These are phyloP conservation scores for Malus asiatica DNA, from an alignment of 306 rosid genomes.

Conservation along the genomic window DNA sequence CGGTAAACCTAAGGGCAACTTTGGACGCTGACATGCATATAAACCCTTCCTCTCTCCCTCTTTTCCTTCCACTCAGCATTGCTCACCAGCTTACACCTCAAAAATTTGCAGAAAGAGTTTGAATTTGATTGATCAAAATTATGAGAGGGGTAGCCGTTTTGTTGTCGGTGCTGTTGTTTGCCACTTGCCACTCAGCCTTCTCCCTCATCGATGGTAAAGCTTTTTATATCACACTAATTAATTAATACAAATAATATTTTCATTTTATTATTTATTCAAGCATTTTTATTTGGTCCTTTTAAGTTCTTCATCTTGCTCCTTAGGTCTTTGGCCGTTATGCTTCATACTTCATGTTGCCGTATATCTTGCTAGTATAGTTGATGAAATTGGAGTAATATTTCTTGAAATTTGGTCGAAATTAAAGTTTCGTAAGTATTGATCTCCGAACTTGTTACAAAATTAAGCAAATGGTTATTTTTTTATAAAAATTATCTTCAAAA, in stretches of 20 bases:
- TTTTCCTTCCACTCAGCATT: not conserved
- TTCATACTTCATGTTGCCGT: not conserved
- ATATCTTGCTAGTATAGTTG: not conserved
- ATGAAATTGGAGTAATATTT: no score
- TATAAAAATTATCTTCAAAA: no score
- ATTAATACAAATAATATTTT: not conserved
- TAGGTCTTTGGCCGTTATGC: not conserved
- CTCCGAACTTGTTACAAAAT: no score
- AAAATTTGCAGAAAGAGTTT: not conserved
- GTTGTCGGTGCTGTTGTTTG: slow-evolving; percentile 41
- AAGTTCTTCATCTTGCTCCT: not conserved
- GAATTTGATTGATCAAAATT: not conserved
- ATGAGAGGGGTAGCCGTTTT: slow-evolving; percentile 25
- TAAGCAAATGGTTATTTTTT: no score
- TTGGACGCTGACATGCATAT: slow-evolving; percentile 49
- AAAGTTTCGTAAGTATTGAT: no score
- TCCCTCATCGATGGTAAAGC: slow-evolving; percentile 64
- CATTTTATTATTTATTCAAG: not conserved
- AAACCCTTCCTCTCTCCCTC: slow-evolving; percentile 29
- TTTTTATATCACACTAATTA: not conserved
- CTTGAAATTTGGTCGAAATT: no score
- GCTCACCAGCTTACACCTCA: not conserved
- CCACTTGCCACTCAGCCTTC: slow-evolving; percentile 46
- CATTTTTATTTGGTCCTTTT: no score
- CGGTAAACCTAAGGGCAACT: slow-evolving; percentile 20